Evolutionary conservation across 768 basidiomycete species (phyloP).

Genomic region (Pisolithus microcarpus): DNA sequence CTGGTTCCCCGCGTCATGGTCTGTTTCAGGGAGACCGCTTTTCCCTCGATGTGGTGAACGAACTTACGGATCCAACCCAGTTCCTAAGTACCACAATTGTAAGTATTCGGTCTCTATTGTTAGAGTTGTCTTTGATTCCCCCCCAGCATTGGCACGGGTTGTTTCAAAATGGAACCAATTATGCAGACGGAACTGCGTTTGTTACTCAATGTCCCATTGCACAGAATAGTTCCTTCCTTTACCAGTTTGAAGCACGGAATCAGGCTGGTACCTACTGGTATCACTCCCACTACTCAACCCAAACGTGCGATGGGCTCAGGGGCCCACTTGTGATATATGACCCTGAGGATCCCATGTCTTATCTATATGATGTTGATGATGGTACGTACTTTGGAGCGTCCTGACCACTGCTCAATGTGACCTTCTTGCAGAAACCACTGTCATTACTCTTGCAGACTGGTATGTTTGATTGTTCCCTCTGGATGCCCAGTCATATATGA

Average conservation of each 20-base stretch:
- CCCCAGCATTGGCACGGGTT: slow-evolving; percentile 28
- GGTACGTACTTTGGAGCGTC: slow-evolving; percentile 18
- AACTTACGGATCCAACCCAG: slow-evolving; percentile 42
- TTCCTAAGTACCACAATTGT: slow-evolving; percentile 36
- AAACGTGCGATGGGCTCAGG: slow-evolving; percentile 39
- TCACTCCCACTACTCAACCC: slow-evolving; percentile 33
- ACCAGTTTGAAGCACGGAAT: slow-evolving; percentile 25
- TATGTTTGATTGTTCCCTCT: neutral
- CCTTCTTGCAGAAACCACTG: slow-evolving; percentile 13
- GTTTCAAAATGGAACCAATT: slow-evolving; percentile 22
- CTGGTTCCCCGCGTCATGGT: neutral
- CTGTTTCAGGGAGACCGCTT: slow-evolving; percentile 30
- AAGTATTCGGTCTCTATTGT: slow-evolving; percentile 4
- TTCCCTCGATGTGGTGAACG: slow-evolving; percentile 37
- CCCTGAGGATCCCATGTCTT: slow-evolving; percentile 33
- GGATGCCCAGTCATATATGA: neutral
- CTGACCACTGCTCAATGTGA: slow-evolving; percentile 10
- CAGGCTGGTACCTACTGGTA: slow-evolving; percentile 47
- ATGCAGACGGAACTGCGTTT: slow-evolving; percentile 29
- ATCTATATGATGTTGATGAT: slow-evolving; percentile 42
- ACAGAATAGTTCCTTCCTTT: slow-evolving; percentile 27
- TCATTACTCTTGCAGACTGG: slow-evolving; percentile 23
- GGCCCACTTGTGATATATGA: slow-evolving; percentile 41
- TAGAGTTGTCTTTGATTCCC: slow-evolving; percentile 13
- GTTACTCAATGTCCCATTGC: slow-evolving; percentile 41